phyloP scores from a whole-genome alignment of 768 basidiomycete genomes.

The Hypholoma fasciculare region DNA sequence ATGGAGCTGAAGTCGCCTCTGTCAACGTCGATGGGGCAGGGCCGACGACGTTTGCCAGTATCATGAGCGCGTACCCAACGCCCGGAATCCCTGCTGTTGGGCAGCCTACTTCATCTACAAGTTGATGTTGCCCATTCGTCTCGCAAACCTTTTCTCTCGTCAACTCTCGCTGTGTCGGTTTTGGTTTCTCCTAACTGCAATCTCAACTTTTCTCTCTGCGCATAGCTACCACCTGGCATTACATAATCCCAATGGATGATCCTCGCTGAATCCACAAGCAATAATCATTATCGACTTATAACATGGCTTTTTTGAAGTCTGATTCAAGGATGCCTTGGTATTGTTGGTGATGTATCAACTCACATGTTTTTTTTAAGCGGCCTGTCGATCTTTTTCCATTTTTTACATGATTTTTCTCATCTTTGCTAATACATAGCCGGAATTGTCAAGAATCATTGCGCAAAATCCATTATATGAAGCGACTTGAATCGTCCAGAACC shows the following conservation, averaged over 20 bases:
- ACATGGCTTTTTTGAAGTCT: not conserved
- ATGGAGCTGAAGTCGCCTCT: constrained; percentile 2
- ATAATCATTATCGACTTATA: not conserved
- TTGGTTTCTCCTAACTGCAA: not conserved
- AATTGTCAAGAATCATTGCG: not conserved
- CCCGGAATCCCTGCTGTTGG: constrained; percentile 11
- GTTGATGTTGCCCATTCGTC: not conserved
- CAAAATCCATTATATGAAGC: not conserved
- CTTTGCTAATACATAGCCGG: not conserved
- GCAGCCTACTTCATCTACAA: constrained; percentile 4
- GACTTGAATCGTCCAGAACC: not conserved
- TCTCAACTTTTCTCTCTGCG: not conserved
- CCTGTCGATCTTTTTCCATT: not conserved
- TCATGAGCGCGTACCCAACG: constrained; percentile 69
- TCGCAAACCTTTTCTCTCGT: not conserved
- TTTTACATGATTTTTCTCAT: not conserved
- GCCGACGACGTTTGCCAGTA: constrained; percentile 58
- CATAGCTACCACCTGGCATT: constrained; percentile 3
- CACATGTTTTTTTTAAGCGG: not conserved
- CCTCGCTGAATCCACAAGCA: not conserved
- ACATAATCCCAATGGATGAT: not conserved
- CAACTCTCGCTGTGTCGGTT: not conserved
- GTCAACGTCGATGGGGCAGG: constrained; percentile 18
- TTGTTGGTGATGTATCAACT: not conserved
- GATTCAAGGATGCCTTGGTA: not conserved